These are phyloP conservation scores for Trichoderma atrobrunneum DNA, from an alignment of 2,329 filamentous ascomycete species.

Conservation along the genomic window DNA sequence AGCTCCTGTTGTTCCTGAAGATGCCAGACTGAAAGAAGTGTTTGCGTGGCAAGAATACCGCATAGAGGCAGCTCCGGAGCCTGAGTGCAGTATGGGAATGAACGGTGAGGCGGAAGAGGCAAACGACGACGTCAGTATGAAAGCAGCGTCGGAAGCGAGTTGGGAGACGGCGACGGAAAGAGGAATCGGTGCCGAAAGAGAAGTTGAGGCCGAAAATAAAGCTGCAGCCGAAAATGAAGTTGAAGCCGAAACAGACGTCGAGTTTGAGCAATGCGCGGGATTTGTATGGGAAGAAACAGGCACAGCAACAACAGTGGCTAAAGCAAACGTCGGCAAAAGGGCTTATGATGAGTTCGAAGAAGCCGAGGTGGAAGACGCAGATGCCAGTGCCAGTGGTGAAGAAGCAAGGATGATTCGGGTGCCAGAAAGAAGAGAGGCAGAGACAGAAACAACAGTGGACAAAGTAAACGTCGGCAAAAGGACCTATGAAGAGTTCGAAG, in stretches of 20 bases:
- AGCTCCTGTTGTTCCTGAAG: no score
- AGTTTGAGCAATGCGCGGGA: background rate
- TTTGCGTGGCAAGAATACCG: background rate
- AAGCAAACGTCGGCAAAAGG: background rate
- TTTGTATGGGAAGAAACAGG: background rate
- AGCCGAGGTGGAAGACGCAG: background rate
- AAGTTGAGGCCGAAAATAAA: background rate
- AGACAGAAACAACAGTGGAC: no score
- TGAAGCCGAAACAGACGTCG: background rate
- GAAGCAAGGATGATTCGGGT: no score
- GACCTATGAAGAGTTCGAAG: no score
- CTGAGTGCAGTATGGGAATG: background rate
- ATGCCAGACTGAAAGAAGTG: background rate
- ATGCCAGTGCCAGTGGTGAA: background rate
- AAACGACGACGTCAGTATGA: background rate
- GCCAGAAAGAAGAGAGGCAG: no score
- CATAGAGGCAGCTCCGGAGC: background rate
- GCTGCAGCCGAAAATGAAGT: background rate
- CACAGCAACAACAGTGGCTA: background rate
- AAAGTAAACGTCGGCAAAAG: no score
- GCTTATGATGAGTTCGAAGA: background rate
- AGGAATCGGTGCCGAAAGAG: background rate
- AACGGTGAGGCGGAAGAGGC: background rate
- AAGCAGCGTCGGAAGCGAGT: background rate
- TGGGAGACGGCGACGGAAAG: background rate